Evolutionary conservation across 2,329 filamentous ascomycete species (phyloP).

Genomic region (Talaromyces sp.): DNA sequence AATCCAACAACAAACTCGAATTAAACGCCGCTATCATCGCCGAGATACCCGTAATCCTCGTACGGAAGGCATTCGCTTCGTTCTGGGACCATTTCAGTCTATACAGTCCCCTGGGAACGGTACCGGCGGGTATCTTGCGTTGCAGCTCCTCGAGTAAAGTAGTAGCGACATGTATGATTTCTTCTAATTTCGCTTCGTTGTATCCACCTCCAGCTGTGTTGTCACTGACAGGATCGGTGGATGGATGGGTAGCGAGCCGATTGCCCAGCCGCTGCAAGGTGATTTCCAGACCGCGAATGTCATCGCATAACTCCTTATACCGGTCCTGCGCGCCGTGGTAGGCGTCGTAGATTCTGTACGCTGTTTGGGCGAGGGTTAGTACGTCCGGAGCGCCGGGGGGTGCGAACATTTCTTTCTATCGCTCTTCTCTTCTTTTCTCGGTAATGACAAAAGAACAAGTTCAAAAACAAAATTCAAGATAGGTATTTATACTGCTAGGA

Average conservation of each 20-base stretch:
- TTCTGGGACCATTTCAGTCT: not conserved
- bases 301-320: not conserved
- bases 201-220: not conserved
- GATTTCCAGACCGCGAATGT: not conserved
- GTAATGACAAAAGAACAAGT: not conserved
- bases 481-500: not conserved
- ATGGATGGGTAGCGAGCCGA: not conserved
- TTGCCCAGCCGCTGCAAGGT: not conserved
- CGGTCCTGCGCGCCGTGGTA: not conserved
- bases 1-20: not conserved
- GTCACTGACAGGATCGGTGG: not conserved
- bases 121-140: not conserved
- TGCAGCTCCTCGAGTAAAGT: not conserved
- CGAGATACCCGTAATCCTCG: not conserved
- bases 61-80: not conserved
- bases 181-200: not conserved
- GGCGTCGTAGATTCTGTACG: conserved; percentile 1
- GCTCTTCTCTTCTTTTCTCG: too few relatives aligned
- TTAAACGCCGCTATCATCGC: not conserved
- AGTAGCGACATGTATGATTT: not conserved
- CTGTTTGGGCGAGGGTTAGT: not conserved
- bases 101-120: not conserved
- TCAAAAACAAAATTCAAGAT: not conserved
- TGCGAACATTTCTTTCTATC: not conserved
- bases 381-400: not conserved